These are phyloP conservation scores for Lactarius deliciosus DNA, from an alignment of 768 basidiomycete species.

Conservation along the genomic window DNA sequence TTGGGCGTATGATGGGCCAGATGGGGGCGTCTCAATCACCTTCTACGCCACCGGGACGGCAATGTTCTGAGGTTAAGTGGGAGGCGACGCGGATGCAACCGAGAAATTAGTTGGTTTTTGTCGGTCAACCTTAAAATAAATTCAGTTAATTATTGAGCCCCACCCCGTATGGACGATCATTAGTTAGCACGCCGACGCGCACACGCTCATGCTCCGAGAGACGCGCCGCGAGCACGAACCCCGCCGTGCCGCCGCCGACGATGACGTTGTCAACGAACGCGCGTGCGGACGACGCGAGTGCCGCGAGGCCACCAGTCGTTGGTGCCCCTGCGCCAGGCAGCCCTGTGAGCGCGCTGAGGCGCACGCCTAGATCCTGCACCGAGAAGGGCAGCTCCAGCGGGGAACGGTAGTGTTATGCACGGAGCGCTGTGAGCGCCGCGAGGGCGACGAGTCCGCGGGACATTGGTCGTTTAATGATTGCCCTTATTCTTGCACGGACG, in stretches of 20 bases:
- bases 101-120: no score
- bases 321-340: background rate
- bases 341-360: background rate
- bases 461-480: background rate
- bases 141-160: no score
- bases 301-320: background rate
- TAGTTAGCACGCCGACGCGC: constrained; percentile 31
- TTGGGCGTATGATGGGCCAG: background rate
- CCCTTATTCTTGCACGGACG: background rate
- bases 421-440: constrained; percentile 11
- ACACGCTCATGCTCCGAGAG: constrained; percentile 30
- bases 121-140: no score
- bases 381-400: background rate
- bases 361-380: background rate
- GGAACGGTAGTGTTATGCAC: constrained; percentile 11
- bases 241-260: constrained; percentile 32
- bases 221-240: constrained; percentile 34
- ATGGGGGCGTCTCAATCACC: no score
- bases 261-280: constrained; percentile 26
- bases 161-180: no score
- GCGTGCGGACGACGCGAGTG: constrained; percentile 18
- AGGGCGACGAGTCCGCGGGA: constrained; percentile 3
- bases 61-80: no score
- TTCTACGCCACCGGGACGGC: no score
- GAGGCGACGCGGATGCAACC: no score